Base-by-base conservation (phyloP, 768 basidiomycete genomes). In the Pleurotus giganteus region DNA sequence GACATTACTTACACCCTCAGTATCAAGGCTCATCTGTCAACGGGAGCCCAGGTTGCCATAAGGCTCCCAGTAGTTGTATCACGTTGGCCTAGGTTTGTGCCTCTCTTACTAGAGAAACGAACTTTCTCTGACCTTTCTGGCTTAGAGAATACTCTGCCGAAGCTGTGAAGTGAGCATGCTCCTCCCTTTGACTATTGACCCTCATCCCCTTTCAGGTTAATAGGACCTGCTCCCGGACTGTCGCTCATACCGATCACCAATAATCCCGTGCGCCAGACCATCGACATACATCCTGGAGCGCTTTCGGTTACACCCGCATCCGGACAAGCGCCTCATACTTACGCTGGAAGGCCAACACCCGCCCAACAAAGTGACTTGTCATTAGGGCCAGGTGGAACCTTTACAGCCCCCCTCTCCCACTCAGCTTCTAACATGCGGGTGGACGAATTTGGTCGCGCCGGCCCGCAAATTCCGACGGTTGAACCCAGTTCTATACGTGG, bases 41-140 rank as follows among this genome's bases (percentile, higher is more conserved):
- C 81, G 4, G 83, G 83, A 4, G 72, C 80, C 45, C 81, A 83
- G 29, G 63, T 92, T 12, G 72, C 78, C 17, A 81, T 91, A 75
- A 88, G 91, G 26, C 70, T 94, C 24, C 91, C 91, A 15, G 79
- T 93, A 15, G 84, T 90, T 42, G 76, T 94, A 31, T 91, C 91
- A 4, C 92, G 92, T 61, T 93, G 91, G 91, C 88, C 88, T 61
- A 81, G 86, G 90, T 88, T 57, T 42, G 84, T 71, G 29, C 23
- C 39, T 5, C 11, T 7, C 4, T 44, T 53, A 31, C 11, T 34
- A 13, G n/a, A 26, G 17, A 27, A 21, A 32, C 13, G 41, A 53
- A 29, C 54, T 53, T 17, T 58, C 52, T 21, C 19, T 55, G 13
- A 52, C 31, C 42, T 29, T 55, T 50, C 50, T 43, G 37, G 36